Conservation (phyloP, 2,329 filamentous ascomycete genomes). For the Penicillium occitanis region DNA sequence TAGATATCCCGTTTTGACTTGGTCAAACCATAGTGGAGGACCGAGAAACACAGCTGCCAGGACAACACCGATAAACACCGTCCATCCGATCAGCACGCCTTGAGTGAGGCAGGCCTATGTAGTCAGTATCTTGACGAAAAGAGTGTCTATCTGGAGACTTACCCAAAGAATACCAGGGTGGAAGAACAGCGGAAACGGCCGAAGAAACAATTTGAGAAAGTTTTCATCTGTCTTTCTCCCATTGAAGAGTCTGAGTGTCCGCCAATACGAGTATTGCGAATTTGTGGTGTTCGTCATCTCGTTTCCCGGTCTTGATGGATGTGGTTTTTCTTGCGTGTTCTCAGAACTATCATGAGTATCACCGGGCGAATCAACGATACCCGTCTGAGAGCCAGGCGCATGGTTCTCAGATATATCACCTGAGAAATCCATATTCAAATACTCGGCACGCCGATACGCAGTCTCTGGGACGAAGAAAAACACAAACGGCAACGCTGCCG, state of each 20-base stretch:
- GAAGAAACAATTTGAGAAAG: constrained; percentile 64
- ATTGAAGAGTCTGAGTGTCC: constrained; percentile 70
- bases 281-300: not conserved
- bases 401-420: constrained; percentile 33
- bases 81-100: constrained; percentile 91
- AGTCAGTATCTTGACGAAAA: constrained; percentile 4
- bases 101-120: constrained; percentile 67
- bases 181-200: constrained; percentile 77
- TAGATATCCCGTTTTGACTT: constrained; percentile 79
- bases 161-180: constrained; percentile 84
- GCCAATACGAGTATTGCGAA: constrained; percentile 46
- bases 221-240: constrained; percentile 76
- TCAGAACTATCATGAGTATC: not conserved
- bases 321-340: not conserved
- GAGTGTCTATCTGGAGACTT: constrained; percentile 19
- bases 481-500: constrained; percentile 66
- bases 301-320: not conserved
- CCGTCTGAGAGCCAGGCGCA: not conserved
- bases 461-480: constrained; percentile 84
- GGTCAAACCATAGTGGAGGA: constrained; percentile 76
- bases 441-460: constrained; percentile 66
- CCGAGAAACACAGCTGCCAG: constrained; percentile 79
- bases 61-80: constrained; percentile 84
- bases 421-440: constrained; percentile 68
- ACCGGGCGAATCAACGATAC: constrained; percentile 17